Evolutionary conservation across 805 yeast species (phyloP).

Genomic region (Saccharomycopsis selenospora): DNA sequence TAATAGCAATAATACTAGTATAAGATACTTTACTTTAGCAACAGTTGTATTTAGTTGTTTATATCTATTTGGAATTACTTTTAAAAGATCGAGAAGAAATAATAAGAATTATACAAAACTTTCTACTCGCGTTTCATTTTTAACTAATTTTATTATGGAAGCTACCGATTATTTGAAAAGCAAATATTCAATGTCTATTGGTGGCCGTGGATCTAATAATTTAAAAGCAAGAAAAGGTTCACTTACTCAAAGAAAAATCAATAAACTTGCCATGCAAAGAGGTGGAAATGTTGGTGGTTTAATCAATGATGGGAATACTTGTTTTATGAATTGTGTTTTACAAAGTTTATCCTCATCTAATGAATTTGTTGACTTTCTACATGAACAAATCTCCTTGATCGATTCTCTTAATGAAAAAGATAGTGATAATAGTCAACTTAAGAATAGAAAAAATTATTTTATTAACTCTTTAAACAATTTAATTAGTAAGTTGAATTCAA

Average conservation of each 20-base stretch:
- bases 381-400: conserved; percentile 30
- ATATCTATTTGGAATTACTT: too few species aligned
- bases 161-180: conserved; percentile 6
- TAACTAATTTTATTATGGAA: conserved; percentile 4
- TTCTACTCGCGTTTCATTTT: neutral
- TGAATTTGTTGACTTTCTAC: conserved; percentile 49
- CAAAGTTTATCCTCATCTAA: conserved; percentile 76
- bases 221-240: neutral
- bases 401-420: conserved; percentile 18
- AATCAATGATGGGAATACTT: conserved; percentile 85
- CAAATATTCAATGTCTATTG: neutral
- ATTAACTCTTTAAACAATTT: conserved; percentile 47
- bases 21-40: too few species aligned
- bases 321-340: conserved; percentile 88
- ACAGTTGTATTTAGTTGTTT: too few species aligned
- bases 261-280: conserved; percentile 37
- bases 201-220: neutral
- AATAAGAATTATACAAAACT: conserved; percentile 5
- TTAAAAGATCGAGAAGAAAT: neutral
- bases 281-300: conserved; percentile 84
- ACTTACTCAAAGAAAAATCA: conserved; percentile 6
- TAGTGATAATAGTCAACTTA: conserved; percentile 23
- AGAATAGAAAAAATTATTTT: conserved; percentile 28
- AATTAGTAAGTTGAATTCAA: conserved; percentile 47
- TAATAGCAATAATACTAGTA: too few species aligned